These are phyloP conservation scores for Fusarium sp. DNA, from an alignment of 2,329 filamentous ascomycete species.

Conservation along the genomic window DNA sequence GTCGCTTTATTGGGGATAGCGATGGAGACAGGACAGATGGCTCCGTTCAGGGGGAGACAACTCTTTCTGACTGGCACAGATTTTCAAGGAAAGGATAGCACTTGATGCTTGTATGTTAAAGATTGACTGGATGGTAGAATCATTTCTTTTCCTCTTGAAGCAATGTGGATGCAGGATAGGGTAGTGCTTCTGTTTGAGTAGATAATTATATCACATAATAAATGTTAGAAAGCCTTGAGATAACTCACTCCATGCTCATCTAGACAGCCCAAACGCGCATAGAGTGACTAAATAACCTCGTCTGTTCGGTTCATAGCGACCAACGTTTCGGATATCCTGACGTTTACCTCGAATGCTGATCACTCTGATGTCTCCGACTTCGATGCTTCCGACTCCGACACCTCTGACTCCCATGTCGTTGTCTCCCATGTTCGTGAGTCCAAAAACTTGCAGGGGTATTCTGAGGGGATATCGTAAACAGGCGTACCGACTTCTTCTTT, in stretches of 20 bases:
- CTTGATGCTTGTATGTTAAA: constrained; percentile 1
- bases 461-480: neutral
- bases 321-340: fast-evolving
- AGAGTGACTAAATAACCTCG: no score
- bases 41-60: neutral
- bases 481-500: constrained; percentile 2
- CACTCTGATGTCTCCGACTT: neutral
- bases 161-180: fast-evolving
- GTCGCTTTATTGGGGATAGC: neutral
- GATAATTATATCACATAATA: neutral
- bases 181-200: neutral
- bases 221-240: neutral
- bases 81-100: neutral
- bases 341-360: neutral
- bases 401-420: neutral
- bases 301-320: fast-evolving
- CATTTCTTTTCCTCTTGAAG: neutral
- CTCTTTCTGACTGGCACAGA: neutral
- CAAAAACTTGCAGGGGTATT: neutral
- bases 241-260: fast-evolving
- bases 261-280: no score
- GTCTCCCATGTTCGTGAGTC: neutral
- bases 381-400: neutral
- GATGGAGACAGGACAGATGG: neutral
- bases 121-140: neutral